Percentiles rank a stretch among this genome's conserved stretches.
phyloP scores from a whole-genome alignment of 2,329 filamentous ascomycete genomes.

The Plenodomus lindquistii region DNA sequence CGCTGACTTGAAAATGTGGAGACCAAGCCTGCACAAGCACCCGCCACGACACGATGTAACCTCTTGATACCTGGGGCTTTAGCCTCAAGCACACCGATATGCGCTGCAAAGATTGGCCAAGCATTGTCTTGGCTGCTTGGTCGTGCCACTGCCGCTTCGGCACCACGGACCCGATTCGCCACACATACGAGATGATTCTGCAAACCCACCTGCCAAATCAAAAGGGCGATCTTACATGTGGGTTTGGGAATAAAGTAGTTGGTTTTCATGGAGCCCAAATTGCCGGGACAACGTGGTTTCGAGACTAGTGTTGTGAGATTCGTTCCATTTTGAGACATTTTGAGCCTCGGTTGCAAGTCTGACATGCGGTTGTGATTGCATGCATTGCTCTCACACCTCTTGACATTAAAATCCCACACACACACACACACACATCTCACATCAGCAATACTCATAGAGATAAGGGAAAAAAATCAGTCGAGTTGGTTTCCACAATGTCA shows the following conservation, averaged over 20 bases:
- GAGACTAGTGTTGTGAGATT: background rate
- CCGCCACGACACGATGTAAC: slow-evolving; percentile 35
- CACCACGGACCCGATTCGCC: slow-evolving; percentile 8
- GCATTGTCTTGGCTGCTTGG: slow-evolving; percentile 35
- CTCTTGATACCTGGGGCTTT: slow-evolving; percentile 25
- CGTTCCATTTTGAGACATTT: no score
- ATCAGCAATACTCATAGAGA: no score
- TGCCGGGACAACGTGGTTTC: background rate
- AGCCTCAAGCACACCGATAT: slow-evolving; percentile 12
- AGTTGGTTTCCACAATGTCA: no score
- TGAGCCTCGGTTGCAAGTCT: no score
- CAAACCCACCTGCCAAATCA: slow-evolving; percentile 31
- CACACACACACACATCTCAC: no score
- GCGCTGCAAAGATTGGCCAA: slow-evolving; percentile 27
- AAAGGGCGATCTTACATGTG: slow-evolving; percentile 23
- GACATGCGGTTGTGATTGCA: no score
- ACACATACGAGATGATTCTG: slow-evolving; percentile 6
- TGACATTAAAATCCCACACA: no score
- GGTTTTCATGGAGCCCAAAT: background rate
- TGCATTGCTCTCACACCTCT: no score
- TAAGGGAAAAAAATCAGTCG: no score
- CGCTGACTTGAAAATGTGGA: slow-evolving; percentile 12
- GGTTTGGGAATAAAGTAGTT: background rate
- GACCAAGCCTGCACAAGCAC: slow-evolving; percentile 31
- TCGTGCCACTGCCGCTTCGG: slow-evolving; percentile 14